Percentiles rank a stretch among this genome's conserved stretches.
phyloP scores from a whole-genome alignment of 2,329 filamentous ascomycete species.

The Phaeosphaeriaceae sp. region DNA sequence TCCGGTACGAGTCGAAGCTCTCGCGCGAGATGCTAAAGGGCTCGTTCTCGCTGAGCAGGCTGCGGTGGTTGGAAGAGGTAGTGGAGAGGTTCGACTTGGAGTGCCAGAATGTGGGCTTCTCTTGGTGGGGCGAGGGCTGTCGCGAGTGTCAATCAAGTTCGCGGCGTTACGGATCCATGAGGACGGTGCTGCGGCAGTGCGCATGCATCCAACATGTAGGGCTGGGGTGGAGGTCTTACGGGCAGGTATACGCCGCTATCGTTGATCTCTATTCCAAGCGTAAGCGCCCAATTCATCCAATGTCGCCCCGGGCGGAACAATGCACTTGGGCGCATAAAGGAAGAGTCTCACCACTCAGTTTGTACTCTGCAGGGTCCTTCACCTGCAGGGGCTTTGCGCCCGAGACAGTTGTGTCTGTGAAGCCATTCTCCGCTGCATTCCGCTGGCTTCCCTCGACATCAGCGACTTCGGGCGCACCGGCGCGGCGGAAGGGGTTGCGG shows the following conservation, averaged over 20 bases:
- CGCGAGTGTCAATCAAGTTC: conserved; percentile 28
- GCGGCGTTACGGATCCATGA: not conserved
- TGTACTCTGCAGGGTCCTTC: conserved; percentile 58
- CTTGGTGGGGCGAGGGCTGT: conserved; percentile 80
- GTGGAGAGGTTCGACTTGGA: conserved; percentile 57
- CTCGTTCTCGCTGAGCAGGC: conserved; percentile 81
- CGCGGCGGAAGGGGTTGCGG: conserved; percentile 51
- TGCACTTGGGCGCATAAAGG: conserved; percentile 10
- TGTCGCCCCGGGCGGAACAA: conserved; percentile 7
- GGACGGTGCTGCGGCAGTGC: conserved; percentile 6
- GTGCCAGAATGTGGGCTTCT: conserved; percentile 82
- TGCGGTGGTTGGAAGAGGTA: conserved; percentile 64
- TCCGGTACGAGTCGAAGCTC: conserved; percentile 94
- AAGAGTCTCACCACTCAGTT: conserved; percentile 56
- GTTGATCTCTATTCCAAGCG: conserved; percentile 75
- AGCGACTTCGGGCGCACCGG: conserved; percentile 37
- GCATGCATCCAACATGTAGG: conserved; percentile 3
- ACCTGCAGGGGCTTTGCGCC: conserved; percentile 52
- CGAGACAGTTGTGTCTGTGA: conserved; percentile 42
- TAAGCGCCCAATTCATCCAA: conserved; percentile 32
- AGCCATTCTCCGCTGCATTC: conserved; percentile 39
- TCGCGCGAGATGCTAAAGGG: conserved; percentile 95
- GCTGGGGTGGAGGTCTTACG: conserved; percentile 59
- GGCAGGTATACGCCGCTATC: conserved; percentile 95
- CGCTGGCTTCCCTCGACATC: conserved; percentile 39